Base-by-base conservation (phyloP, 164 flowering plant genomes). In the Dillenia suffruticosa region DNA sequence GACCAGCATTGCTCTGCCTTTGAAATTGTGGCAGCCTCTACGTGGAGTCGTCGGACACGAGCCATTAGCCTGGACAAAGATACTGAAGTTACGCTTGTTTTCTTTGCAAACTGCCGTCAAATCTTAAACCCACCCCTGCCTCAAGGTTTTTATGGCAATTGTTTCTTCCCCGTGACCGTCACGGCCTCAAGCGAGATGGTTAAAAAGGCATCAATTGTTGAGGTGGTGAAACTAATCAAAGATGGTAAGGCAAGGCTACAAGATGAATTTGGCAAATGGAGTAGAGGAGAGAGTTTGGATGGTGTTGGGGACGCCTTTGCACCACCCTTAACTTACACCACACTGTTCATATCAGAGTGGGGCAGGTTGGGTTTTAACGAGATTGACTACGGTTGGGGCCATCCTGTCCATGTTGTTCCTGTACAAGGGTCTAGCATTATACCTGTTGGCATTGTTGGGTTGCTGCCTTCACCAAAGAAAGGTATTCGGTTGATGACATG, bases 311-410 rank as follows among this genome's bases (percentile, higher is more conserved):
- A 81, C 59, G 85, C 88, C 5, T 83, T 81, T 59, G 69, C 71
- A 4, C 79, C 82, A 3, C 85, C 87, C 9, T 65, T 79, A 4
- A 22, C 12, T 2, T 84, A 79, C 74, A 65, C 72, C 49, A 82
- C 87, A 8, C 55, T 85, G 79, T 83, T 79, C 43, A 64, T 82
- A 57, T 81, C 86, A 17, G 87, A 88, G 71, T 86, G 88, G 91
- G 81, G 82, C 1, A 54, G 80, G 44, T 70, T 85, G 50, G 94
- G 91, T 9, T 84, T 84, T 72, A 79, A 79, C 63, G 71, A 73
- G 59, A 74, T 88, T n/a, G 86, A 88, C 49, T 82, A 77, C 26
- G 89, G 91, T n/a, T 81, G 83, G 83, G 87, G 90, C 2, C 74
- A 63, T 0, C 94, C 91, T 0, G 74, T 74, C 24, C 80, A 81